Evolutionary conservation across 305 asterid species (phyloP), one percentile per base, ranked within the genome.

Genomic region (Fraxinus ornus): DNA sequence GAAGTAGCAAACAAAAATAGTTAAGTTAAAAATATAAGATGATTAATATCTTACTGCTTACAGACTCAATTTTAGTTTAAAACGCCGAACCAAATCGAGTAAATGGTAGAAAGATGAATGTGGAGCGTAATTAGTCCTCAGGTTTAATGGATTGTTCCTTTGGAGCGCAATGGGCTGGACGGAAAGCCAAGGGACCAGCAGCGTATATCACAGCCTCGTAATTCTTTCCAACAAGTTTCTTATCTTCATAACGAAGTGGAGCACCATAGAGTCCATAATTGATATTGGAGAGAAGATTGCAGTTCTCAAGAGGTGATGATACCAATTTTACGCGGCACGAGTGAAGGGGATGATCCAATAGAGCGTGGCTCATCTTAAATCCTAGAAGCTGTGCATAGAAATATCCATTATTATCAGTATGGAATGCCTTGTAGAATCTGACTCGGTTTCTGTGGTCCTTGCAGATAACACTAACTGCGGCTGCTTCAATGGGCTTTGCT

Each of bases 301-400:
- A 95, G 24, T 79, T 84, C 28, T 82, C 52, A 15, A 78, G 84
- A 33, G 98, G 97, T 8, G 98, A 95, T 7, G 94, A 89, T 26
- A 95, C 97, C 71, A 92, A 84, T 66, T 89, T 93, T 19, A 91
- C 97, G 21, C 84, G 87, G 91, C 98, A 95, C 4, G 98, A 81
- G 26, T 95, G 98, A 6, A 95, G 89, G 5, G 97, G 98, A 88
- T 95, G 98, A 86, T 94, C 97, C 89, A 94, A 84, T 84, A 90
- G 84, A 74, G 90, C 85, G 84, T 89, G 89, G 77, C 87, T 83
- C 92, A 90, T 88, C 89, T 86, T 90, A 90, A 92, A 93, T 21
- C 94, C 97, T 22, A 89, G 89, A 17, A 94, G 92, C 88, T 90
- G 81, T 5, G 92, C 97, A 32, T 91, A 94, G 84, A 93, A 91